phyloP scores from a whole-genome alignment of 768 basidiomycete species.

The Boletus rufocinnamomeus region DNA sequence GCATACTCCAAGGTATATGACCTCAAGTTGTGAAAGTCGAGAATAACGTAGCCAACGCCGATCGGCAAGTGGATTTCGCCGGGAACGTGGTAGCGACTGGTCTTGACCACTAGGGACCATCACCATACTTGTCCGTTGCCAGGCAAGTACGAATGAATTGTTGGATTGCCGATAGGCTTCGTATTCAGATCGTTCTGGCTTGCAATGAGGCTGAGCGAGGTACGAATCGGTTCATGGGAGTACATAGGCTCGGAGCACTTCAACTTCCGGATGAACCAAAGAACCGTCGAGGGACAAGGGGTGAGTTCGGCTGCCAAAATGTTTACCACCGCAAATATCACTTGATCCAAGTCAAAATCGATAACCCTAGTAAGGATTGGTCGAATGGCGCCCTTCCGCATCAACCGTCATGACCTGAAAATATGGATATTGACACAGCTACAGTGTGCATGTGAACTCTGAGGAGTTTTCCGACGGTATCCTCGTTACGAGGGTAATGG shows the following conservation, averaged over 20 bases:
- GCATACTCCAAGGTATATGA: neutral
- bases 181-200: neutral
- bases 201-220: too few species aligned
- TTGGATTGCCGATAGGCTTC: neutral
- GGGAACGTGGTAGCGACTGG: neutral
- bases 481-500: neutral
- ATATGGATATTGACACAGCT: neutral
- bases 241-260: neutral
- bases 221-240: neutral
- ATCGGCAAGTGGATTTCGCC: neutral
- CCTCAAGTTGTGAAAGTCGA: neutral
- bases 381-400: neutral
- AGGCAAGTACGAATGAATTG: neutral
- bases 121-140: neutral
- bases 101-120: neutral
- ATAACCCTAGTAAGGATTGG: neutral
- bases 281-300: neutral
- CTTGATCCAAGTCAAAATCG: neutral
- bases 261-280: neutral
- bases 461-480: neutral
- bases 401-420: neutral
- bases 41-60: neutral
- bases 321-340: too few species aligned
- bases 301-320: neutral
- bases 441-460: neutral